Evolutionary conservation across 352 stramenopile genomes (phyloP), one percentile per base, ranked within the genome.

Genomic region (Pythium dissotocum): DNA sequence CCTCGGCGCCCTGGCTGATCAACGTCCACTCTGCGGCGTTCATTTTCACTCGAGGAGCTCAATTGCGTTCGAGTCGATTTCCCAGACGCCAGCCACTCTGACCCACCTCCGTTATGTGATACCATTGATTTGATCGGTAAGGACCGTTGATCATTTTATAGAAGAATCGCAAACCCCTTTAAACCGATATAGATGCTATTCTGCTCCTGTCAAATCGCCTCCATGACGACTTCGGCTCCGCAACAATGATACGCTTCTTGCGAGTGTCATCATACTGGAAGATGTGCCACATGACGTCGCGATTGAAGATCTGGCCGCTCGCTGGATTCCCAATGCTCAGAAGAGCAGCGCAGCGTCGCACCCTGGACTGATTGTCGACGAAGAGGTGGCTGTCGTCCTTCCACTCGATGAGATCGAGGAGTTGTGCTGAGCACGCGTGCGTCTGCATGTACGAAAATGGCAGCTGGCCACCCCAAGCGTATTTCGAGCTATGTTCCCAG

Each of bases 1-100:
- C 86, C 73, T 94, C 86, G n/a, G 86, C 86, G 71, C 86, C 86
- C 52, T 94, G 86, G 67, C 79, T 89, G 66, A 94, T 82, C 65
- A 94, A 75, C 71, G 76, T 77, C 83, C 80, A 93, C 33, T 77
- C 71, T 33, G 67, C 70, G 52, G 72, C 67, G 58, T 62, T 77
- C 77, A 83, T 85, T 16, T 35, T 68, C 28, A 38, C 44, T 6
- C 42, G 16, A 49, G 16, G 42, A 49, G 42, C 42, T 49, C 42
- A 49, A 49, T 49, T 46, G 38, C 14, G 12, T 9, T n/a, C 14
- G 9, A 0, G 38, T n/a, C 38, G 1, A 46, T 46, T 46, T 49
- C 5, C 26, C 24, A 32, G 16, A 8, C 42, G 42, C 38, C 24
- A 32, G 24, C 10, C 30, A 48, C 4, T 54, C 49, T 51, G 10